These are phyloP conservation scores for Crithidia expoeki DNA, from an alignment of 208 protist species.

Conservation along the genomic window DNA sequence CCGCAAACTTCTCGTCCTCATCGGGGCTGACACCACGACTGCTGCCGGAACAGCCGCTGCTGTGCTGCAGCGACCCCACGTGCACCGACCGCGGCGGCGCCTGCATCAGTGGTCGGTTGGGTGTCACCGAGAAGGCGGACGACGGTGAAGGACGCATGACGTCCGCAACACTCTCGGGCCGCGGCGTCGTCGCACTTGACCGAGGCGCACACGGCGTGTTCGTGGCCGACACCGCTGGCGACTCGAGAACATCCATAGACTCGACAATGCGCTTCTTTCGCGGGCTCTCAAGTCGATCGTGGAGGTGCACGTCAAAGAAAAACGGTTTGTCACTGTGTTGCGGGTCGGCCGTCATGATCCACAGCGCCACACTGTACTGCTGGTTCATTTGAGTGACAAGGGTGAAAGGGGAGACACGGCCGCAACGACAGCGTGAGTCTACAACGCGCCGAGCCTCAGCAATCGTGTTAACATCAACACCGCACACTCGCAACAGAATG, in stretches of 20 bases:
- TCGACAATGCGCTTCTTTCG: conserved; percentile 23
- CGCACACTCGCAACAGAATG: conserved; percentile 40
- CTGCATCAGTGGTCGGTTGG: too few species aligned
- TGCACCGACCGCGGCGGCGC: too few species aligned
- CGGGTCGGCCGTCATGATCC: conserved; percentile 59
- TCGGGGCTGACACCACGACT: too few species aligned
- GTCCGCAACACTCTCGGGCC: too few species aligned
- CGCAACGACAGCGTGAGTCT: conserved; percentile 34
- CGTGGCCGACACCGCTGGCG: too few species aligned
- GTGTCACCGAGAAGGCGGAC: too few species aligned
- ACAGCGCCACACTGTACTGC: conserved; percentile 50
- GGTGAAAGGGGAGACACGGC: conserved; percentile 42
- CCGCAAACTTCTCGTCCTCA: background rate
- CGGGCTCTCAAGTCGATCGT: conserved; percentile 39
- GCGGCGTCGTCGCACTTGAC: too few species aligned
- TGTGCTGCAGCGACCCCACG: too few species aligned
- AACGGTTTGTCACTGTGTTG: conserved; percentile 39
- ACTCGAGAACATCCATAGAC: conserved; percentile 16
- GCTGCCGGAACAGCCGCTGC: too few species aligned
- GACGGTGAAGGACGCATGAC: too few species aligned
- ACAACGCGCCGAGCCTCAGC: conserved; percentile 41
- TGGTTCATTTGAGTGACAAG: conserved; percentile 28
- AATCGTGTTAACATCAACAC: conserved; percentile 32
- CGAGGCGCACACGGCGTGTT: too few species aligned
- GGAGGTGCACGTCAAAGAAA: conserved; percentile 48